These are phyloP conservation scores for Ceratobasidium sp. DNA, from an alignment of 1,284 basidiomycete species.

Conservation along the genomic window DNA sequence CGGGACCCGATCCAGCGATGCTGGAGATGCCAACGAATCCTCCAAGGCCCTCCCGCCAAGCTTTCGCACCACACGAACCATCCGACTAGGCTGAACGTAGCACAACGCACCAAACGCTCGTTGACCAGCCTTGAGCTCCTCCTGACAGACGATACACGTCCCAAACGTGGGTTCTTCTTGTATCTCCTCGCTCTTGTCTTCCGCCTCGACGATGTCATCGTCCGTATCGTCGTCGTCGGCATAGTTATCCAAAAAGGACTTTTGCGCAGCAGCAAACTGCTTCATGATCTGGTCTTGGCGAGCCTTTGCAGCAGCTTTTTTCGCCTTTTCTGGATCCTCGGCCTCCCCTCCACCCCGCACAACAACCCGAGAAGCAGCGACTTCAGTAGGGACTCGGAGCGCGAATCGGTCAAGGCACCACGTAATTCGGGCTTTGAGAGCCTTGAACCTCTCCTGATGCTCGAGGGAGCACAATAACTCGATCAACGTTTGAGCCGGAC, in stretches of 20 bases:
- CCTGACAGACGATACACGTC: constrained; percentile 97
- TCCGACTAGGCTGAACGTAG: constrained; percentile 86
- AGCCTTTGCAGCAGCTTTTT: constrained; percentile 81
- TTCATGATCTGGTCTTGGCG: constrained; percentile 90
- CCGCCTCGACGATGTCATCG: constrained; percentile 54
- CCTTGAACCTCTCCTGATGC: constrained; percentile 72
- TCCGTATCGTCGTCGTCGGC: constrained; percentile 61
- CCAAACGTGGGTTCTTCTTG: constrained; percentile 63
- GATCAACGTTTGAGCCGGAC: constrained; percentile 61
- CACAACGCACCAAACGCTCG: constrained; percentile 90
- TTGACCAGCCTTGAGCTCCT: constrained; percentile 66
- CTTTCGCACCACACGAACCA: constrained; percentile 71
- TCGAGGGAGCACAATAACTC: constrained; percentile 79
- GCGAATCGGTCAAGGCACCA: constrained; percentile 78
- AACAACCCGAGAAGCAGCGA: constrained; percentile 60
- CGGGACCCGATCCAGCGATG: constrained; percentile 65
- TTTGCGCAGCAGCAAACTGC: constrained; percentile 91
- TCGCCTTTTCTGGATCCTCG: constrained; percentile 63
- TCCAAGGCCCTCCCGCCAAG: constrained; percentile 60
- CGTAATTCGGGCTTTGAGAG: constrained; percentile 70
- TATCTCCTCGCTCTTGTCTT: not conserved
- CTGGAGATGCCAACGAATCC: constrained; percentile 71
- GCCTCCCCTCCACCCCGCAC: constrained; percentile 43
- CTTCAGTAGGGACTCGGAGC: constrained; percentile 61
- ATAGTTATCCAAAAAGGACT: constrained; percentile 80